Base-by-base conservation (phyloP, 2,329 filamentous ascomycete species). In the Colletotrichum agaves region DNA sequence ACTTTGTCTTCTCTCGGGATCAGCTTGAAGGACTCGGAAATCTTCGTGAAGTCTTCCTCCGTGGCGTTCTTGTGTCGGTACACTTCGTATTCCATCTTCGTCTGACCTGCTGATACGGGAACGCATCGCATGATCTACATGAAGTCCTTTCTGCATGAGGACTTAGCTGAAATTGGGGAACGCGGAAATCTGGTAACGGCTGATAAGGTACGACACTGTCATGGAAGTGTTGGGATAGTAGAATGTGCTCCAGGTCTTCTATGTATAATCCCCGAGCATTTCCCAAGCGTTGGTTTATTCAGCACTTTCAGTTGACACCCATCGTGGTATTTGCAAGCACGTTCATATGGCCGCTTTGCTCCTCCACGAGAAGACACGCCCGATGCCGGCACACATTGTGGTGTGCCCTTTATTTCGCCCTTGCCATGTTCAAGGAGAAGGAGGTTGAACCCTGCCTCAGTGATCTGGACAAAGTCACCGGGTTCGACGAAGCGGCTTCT, bases 1-100 rank as follows among this genome's bases (percentile, higher is more conserved):
- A 78, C 77, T 69, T 86, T 86, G 76, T 87, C 84, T 69, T 87
- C 84, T 11, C 74, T 74, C 74, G 85, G 82, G 56, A 87, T 80
- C 58, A 82, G 83, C 70, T 84, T 82, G 77, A 85, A 87, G 58
- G 85, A 82, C 7, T 79, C 74, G 73, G 78, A 79, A 63, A 85
- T 80, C 3, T 76, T 74, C 8, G 78, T 73, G 69, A 87, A 86
- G 46, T 82, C 79, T 44, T 83, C 80, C 13, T 84, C 80, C 0
- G 79, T 76, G 3, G 83, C 79, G 70, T 81, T 74, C 59, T 81
- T 81, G 74, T 85, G 81, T 55, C 83, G 80, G 77, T 81, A 87
- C 12, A 86, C 81, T 71, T 87, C 83, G 71, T 85, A 84, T 68
- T 81, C 80, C 74, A 85, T 84, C 39, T 76, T 77, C 13, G 78